These are phyloP conservation scores for Amaranthus palmeri DNA, from an alignment of 148 eudicot genomes.

Conservation along the genomic window DNA sequence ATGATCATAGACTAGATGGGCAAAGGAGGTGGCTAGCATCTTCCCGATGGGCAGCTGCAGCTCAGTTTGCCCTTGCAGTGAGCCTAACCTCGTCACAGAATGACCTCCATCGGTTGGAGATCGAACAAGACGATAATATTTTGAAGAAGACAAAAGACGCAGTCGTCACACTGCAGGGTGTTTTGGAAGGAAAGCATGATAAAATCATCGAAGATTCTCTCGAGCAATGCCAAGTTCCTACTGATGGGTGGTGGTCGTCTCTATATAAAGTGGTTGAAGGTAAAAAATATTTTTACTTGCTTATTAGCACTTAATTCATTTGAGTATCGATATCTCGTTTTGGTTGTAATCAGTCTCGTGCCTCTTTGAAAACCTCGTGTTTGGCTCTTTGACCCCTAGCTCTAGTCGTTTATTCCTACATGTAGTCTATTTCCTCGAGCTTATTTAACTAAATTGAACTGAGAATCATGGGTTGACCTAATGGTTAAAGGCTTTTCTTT, in stretches of 20 bases:
- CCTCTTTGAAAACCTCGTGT: background rate
- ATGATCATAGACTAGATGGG: constrained; percentile 49
- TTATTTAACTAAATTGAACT: too few relatives aligned
- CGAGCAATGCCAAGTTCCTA: constrained; percentile 50
- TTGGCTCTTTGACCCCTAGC: too few relatives aligned
- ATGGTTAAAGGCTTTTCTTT: too few relatives aligned
- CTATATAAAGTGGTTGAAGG: constrained; percentile 86
- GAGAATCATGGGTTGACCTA: too few relatives aligned
- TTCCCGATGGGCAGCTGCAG: too few relatives aligned
- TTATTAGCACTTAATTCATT: background rate
- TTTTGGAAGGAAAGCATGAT: constrained; percentile 72
- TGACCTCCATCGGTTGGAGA: constrained; percentile 27
- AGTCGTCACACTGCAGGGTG: constrained; percentile 65
- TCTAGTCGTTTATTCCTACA: too few relatives aligned
- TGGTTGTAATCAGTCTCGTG: too few relatives aligned
- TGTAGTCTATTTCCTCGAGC: too few relatives aligned
- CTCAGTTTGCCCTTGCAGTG: too few relatives aligned
- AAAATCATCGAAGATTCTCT: constrained; percentile 63
- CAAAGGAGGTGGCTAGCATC: constrained; percentile 51
- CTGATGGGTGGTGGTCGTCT: constrained; percentile 88
- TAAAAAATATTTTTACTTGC: constrained; percentile 14
- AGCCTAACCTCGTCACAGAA: too few relatives aligned
- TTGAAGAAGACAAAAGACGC: constrained; percentile 62
- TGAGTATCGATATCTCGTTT: too few relatives aligned
- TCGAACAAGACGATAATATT: background rate